Percentiles rank a stretch among this genome's conserved stretches.
These are phyloP conservation scores for Colletotrichum sp. DNA, from an alignment of 2,329 filamentous ascomycete species.

Conservation along the genomic window DNA sequence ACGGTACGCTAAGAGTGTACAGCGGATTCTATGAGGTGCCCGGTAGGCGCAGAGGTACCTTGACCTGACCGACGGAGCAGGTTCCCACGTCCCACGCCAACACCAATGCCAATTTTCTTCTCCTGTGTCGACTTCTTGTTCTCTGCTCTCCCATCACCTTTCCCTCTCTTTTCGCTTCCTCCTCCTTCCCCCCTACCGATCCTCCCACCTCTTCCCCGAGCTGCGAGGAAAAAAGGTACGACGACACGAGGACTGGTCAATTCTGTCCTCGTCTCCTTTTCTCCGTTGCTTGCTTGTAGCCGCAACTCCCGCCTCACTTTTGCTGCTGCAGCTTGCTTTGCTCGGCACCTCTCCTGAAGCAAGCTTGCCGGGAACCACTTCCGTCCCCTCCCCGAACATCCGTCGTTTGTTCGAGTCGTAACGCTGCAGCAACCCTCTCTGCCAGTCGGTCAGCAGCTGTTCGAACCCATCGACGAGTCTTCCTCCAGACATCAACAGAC, in stretches of 20 bases:
- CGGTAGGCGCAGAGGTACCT: background rate
- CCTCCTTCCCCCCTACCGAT: slow-evolving; percentile 18
- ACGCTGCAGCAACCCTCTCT: slow-evolving; percentile 9
- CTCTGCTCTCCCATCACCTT: slow-evolving; percentile 31
- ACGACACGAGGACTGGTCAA: slow-evolving; percentile 11
- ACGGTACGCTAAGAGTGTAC: background rate
- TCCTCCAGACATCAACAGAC: background rate
- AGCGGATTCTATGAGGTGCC: background rate
- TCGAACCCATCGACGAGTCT: slow-evolving; percentile 5
- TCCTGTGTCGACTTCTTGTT: slow-evolving; percentile 26
- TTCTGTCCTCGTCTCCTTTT: slow-evolving; percentile 13
- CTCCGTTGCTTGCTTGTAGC: slow-evolving; percentile 14
- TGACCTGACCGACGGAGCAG: slow-evolving; percentile 7
- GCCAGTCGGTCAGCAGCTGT: slow-evolving; percentile 1
- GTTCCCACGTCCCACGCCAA: slow-evolving; percentile 24
- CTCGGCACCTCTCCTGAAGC: slow-evolving; percentile 22
- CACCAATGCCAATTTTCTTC: slow-evolving; percentile 23
- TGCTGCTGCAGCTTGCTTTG: slow-evolving; percentile 19
- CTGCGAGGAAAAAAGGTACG: slow-evolving; percentile 22
- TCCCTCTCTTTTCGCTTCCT: slow-evolving; percentile 23
- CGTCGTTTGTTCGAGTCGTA: slow-evolving; percentile 22
- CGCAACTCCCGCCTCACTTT: slow-evolving; percentile 15
- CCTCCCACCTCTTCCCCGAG: slow-evolving; percentile 14
- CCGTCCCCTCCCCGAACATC: slow-evolving; percentile 20
- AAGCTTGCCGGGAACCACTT: slow-evolving; percentile 22